Evolutionary conservation across 192 early-diverging fungal species (phyloP).

Genomic region (Entomortierella chlamydospora): DNA sequence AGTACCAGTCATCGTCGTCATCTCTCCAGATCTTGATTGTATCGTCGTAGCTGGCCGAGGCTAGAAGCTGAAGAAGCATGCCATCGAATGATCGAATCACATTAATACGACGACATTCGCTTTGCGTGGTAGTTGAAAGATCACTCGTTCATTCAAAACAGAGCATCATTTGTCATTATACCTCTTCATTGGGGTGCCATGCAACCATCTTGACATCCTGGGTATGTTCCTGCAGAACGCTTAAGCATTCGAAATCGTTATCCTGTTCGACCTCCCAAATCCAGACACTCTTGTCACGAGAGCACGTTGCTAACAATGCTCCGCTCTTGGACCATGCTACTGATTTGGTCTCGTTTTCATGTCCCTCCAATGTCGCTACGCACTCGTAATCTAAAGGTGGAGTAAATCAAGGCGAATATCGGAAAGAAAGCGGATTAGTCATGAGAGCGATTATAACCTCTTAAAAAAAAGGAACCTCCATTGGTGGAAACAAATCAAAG

Average conservation of each 20-base stretch:
- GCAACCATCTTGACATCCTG: constrained; percentile 96
- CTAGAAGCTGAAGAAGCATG: constrained; percentile 69
- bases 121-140: no score
- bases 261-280: constrained; percentile 94
- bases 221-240: constrained; percentile 94
- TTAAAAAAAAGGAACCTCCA: neutral
- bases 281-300: constrained; percentile 98
- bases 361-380: constrained; percentile 94
- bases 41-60: constrained; percentile 93
- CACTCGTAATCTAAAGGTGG: constrained; percentile 78
- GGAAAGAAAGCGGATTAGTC: neutral
- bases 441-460: neutral
- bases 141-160: no score
- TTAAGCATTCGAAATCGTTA: constrained; percentile 96
- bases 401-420: neutral
- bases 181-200: constrained; percentile 91
- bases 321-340: constrained; percentile 90
- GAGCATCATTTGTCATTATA: constrained; percentile 34
- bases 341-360: constrained; percentile 98
- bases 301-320: constrained; percentile 90
- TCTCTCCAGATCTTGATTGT: constrained; percentile 95
- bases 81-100: no score
- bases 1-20: constrained; percentile 97
- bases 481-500: no score
- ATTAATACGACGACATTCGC: no score